These are phyloP conservation scores for Ustilago tritici DNA, from an alignment of 1,284 basidiomycete species.

Conservation along the genomic window DNA sequence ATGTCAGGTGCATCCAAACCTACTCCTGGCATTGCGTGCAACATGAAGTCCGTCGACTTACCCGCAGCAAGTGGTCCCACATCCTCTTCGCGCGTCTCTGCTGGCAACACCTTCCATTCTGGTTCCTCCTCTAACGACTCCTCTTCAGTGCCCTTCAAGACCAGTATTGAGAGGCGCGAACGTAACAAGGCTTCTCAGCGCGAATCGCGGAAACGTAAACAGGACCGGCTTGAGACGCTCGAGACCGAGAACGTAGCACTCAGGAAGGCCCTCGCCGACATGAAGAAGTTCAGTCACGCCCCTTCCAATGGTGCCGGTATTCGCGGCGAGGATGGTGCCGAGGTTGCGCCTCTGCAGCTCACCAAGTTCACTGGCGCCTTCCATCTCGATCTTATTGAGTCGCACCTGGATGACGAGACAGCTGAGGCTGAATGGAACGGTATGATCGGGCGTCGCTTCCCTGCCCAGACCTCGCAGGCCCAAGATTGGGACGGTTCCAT, in stretches of 20 bases:
- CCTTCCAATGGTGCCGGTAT: conserved; percentile 43
- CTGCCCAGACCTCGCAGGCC: conserved; percentile 19
- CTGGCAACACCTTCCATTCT: conserved; percentile 20
- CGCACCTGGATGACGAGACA: conserved; percentile 42
- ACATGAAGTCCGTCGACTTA: conserved; percentile 12
- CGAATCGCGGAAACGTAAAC: conserved; percentile 54
- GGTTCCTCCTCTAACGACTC: conserved; percentile 13
- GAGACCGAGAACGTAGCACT: conserved; percentile 48
- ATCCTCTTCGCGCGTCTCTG: conserved; percentile 13
- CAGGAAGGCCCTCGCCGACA: conserved; percentile 47
- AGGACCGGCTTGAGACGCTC: conserved; percentile 47
- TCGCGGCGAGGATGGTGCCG: conserved; percentile 30
- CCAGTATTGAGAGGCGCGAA: conserved; percentile 47
- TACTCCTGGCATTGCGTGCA: conserved; percentile 1
- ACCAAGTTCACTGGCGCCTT: conserved; percentile 49
- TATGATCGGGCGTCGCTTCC: conserved; percentile 39
- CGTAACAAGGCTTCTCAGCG: conserved; percentile 53
- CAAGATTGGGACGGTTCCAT: conserved; percentile 17
- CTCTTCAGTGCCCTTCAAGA: conserved; percentile 41
- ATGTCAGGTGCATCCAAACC: conserved; percentile 6
- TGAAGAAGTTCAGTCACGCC: conserved; percentile 45
- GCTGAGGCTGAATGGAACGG: conserved; percentile 38
- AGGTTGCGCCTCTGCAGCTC: conserved; percentile 29
- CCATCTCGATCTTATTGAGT: conserved; percentile 45
- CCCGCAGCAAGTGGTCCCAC: conserved; percentile 4